These are phyloP conservation scores for Xenoacremonium recifei DNA, from an alignment of 2,329 filamentous ascomycete genomes.

Conservation along the genomic window DNA sequence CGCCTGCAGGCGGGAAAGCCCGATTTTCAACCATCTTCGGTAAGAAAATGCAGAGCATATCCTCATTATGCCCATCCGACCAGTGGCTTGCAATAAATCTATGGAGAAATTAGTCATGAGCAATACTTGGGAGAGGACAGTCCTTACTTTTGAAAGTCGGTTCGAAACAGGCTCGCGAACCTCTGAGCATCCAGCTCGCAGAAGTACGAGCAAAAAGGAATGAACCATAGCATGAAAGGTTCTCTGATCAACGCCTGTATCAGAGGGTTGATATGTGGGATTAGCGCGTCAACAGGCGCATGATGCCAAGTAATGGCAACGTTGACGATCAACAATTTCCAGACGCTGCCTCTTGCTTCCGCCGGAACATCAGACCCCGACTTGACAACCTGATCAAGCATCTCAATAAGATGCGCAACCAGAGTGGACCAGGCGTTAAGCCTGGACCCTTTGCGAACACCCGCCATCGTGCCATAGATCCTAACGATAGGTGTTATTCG, in stretches of 20 bases:
- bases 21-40: conserved; percentile 60
- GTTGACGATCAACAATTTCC: conserved; percentile 57
- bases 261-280: conserved; percentile 66
- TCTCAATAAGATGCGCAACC: conserved; percentile 52
- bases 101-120: conserved; percentile 21
- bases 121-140: background rate
- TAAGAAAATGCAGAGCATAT: conserved; percentile 66
- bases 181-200: conserved; percentile 70
- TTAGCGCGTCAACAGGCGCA: conserved; percentile 75
- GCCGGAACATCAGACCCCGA: conserved; percentile 33
- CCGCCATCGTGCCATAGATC: conserved; percentile 67
- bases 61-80: conserved; percentile 63
- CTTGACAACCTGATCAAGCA: conserved; percentile 49
- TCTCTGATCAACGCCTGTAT: conserved; percentile 64
- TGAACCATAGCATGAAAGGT: conserved; percentile 68
- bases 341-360: conserved; percentile 44
- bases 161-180: conserved; percentile 77
- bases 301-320: conserved; percentile 68
- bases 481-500: conserved; percentile 49
- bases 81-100: conserved; percentile 77
- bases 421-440: conserved; percentile 70
- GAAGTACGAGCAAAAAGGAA: conserved; percentile 82
- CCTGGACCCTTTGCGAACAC: conserved; percentile 78
- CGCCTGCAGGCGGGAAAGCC: conserved; percentile 52
- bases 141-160: conserved; percentile 73